phyloP scores from a whole-genome alignment of 2,329 filamentous ascomycete genomes.

The Colletotrichum gigasporum region DNA sequence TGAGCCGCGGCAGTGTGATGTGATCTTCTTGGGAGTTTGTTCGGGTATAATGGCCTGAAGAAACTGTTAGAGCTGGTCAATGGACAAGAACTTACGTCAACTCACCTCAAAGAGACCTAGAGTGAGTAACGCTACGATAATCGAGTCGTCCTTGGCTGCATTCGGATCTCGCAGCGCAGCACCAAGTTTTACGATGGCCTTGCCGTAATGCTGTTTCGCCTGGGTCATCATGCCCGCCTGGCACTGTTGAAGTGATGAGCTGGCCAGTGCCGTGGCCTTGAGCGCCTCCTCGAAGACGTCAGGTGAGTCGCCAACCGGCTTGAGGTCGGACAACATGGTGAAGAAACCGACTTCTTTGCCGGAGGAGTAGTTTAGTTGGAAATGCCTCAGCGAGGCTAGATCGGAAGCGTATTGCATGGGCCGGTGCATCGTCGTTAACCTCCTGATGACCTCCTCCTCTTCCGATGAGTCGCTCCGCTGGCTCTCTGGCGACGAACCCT shows the following conservation, averaged over 20 bases:
- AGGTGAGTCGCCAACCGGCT: constrained; percentile 32
- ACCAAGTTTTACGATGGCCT: constrained; percentile 6
- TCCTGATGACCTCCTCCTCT: background rate
- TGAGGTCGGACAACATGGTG: background rate
- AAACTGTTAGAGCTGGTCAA: background rate
- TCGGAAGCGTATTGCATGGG: background rate
- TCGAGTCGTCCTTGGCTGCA: constrained; percentile 12
- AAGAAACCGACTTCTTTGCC: constrained; percentile 3
- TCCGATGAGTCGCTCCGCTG: background rate
- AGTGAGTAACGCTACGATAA: constrained; percentile 3
- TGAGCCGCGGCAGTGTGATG: constrained; percentile 12
- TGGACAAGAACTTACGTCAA: background rate
- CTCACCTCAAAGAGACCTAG: constrained; percentile 22
- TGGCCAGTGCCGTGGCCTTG: constrained; percentile 27
- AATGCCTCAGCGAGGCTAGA: constrained; percentile 7
- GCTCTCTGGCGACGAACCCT: background rate
- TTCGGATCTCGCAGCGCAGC: background rate
- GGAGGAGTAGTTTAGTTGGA: constrained; percentile 11
- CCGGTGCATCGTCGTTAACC: background rate
- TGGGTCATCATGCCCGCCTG: constrained; percentile 18
- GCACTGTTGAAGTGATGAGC: background rate
- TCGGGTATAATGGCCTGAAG: constrained; percentile 5
- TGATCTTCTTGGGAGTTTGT: background rate
- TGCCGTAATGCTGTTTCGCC: constrained; percentile 8
- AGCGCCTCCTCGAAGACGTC: constrained; percentile 16